These are phyloP conservation scores for Kentomonas sorsogonicus DNA, from an alignment of 208 protist genomes.

Conservation along the genomic window DNA sequence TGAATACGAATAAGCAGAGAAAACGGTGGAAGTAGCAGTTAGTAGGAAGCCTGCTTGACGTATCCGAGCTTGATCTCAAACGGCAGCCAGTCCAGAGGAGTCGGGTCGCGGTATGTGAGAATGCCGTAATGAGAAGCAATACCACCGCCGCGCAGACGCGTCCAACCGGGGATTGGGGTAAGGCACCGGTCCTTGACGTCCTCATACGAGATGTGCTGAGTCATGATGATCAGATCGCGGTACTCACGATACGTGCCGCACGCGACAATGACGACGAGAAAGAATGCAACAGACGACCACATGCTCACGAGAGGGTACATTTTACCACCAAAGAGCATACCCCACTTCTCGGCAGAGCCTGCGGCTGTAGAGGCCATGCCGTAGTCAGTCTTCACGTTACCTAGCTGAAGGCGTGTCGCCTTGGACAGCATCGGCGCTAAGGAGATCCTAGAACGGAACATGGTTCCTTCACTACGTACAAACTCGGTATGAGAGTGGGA, in stretches of 20 bases:
- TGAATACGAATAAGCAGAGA: slow-evolving; percentile 5
- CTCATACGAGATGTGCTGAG: slow-evolving; percentile 83
- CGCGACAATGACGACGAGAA: slow-evolving; percentile 32
- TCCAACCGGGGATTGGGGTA: slow-evolving; percentile 84
- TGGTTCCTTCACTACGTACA: not conserved
- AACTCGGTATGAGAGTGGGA: not conserved
- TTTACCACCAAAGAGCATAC: slow-evolving; percentile 58
- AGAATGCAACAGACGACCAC: slow-evolving; percentile 24
- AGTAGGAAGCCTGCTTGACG: slow-evolving; percentile 87
- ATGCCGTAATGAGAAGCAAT: slow-evolving; percentile 64
- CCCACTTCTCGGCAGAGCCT: slow-evolving; percentile 86
- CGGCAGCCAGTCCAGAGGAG: slow-evolving; percentile 85
- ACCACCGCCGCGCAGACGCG: slow-evolving; percentile 47
- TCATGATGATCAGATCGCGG: slow-evolving; percentile 78
- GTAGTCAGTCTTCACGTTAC: slow-evolving; percentile 86
- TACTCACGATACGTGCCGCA: slow-evolving; percentile 77
- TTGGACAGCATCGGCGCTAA: slow-evolving; percentile 77
- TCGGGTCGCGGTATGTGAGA: slow-evolving; percentile 77
- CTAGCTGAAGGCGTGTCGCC: slow-evolving; percentile 81
- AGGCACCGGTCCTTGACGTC: slow-evolving; percentile 87
- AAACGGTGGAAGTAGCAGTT: slow-evolving; percentile 13
- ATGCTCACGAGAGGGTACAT: slow-evolving; percentile 62
- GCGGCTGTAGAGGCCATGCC: slow-evolving; percentile 75
- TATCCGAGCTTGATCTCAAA: slow-evolving; percentile 88
- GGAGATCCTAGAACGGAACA: not conserved